Conservation (phyloP, 139 green algal genomes). For the Volvox reticuliferus region DNA sequence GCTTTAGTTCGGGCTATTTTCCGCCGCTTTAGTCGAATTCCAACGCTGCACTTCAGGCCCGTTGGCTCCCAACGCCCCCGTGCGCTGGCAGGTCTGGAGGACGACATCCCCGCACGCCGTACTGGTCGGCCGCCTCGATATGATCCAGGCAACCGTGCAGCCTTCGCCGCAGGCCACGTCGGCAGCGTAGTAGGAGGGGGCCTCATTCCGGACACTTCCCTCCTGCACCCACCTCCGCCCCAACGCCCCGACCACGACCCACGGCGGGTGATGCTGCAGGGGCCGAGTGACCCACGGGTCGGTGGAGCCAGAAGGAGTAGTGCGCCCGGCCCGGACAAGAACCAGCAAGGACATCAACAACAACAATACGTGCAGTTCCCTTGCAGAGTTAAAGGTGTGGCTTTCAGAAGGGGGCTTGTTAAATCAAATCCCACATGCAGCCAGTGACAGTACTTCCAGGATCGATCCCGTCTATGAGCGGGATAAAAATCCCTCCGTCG, state of each 20-base stretch:
- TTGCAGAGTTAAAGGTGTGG: background rate
- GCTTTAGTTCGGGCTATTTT: no score
- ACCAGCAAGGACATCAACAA: background rate
- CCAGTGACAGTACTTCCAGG: no score
- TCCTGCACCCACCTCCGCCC: background rate
- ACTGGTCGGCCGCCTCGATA: constrained; percentile 1
- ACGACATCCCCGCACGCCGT: constrained; percentile 2
- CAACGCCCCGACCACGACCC: no score
- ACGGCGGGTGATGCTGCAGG: background rate
- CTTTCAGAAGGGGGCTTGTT: background rate
- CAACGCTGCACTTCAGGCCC: no score
- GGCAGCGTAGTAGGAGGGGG: background rate
- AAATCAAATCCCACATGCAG: no score
- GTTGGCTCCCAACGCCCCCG: no score
- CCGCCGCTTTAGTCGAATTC: no score
- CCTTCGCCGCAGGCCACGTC: background rate
- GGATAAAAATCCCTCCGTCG: no score
- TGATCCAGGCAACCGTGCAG: background rate
- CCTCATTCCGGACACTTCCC: no score
- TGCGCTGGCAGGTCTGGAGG: background rate
- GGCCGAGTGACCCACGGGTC: background rate
- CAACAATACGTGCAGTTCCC: constrained; percentile 25
- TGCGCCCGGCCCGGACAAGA: background rate
- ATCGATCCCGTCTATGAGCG: no score
- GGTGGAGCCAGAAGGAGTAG: background rate